These are phyloP conservation scores for Fistulinella prunicolor DNA, from an alignment of 768 basidiomycete genomes.

Conservation along the genomic window DNA sequence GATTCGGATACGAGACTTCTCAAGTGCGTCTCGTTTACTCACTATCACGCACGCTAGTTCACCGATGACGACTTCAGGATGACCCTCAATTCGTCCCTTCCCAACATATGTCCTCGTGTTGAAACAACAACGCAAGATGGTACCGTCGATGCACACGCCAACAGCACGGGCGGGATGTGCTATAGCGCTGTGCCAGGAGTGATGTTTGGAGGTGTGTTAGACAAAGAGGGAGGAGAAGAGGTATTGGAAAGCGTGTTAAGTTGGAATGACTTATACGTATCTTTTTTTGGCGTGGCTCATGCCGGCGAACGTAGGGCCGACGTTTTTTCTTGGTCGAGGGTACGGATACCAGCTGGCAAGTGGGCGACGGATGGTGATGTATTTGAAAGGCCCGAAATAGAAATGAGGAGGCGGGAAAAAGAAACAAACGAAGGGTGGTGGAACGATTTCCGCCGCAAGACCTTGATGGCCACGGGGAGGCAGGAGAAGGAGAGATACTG, in stretches of 20 bases:
- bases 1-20: conserved; percentile 92
- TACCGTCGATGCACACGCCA: conserved; percentile 54
- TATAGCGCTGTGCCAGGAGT: conserved; percentile 81
- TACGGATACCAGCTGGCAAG: conserved; percentile 75
- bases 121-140: conserved; percentile 81
- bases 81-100: conserved; percentile 25
- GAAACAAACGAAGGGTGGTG: conserved; percentile 28
- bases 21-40: conserved; percentile 48
- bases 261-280: conserved; percentile 69
- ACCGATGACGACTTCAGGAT: conserved; percentile 24
- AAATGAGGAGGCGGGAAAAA: conserved; percentile 44
- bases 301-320: not conserved
- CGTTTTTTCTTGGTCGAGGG: conserved; percentile 38
- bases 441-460: not conserved
- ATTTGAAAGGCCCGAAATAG: conserved; percentile 62
- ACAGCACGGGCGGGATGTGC: conserved; percentile 76
- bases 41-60: not conserved
- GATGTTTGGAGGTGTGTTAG: conserved; percentile 85
- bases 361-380: conserved; percentile 76
- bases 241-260: conserved; percentile 80
- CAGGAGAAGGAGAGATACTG: conserved; percentile 12
- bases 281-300: not conserved
- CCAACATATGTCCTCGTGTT: conserved; percentile 41
- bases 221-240: conserved; percentile 85
- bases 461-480: conserved; percentile 7